phyloP scores from a whole-genome alignment of 179 eudicot genomes.

The Amaranthus tricolor region DNA sequence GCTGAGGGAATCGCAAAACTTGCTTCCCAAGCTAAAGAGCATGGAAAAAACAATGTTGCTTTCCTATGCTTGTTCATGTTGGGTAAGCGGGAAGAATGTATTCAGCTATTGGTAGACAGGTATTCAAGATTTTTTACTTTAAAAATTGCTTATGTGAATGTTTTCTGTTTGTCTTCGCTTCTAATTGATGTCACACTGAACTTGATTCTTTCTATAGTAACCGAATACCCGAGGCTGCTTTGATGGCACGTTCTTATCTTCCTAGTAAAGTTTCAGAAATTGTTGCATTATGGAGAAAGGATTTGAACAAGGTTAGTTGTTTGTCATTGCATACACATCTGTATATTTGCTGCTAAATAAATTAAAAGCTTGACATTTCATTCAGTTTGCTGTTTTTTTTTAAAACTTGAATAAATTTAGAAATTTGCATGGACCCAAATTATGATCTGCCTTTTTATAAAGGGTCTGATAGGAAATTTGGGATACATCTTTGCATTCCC shows the following conservation, averaged over 20 bases:
- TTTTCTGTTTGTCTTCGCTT: neutral
- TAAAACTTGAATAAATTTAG: too few relatives aligned
- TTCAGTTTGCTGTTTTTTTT: too few relatives aligned
- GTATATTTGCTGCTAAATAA: neutral
- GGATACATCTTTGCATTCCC: neutral
- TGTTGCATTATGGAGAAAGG: constrained; percentile 90
- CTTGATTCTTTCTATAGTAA: constrained; percentile 53
- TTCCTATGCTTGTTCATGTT: constrained; percentile 86
- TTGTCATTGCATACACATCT: constrained; percentile 10
- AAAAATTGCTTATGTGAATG: constrained; percentile 3
- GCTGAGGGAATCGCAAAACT: constrained; percentile 84
- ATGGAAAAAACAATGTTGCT: constrained; percentile 94
- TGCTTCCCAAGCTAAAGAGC: constrained; percentile 73
- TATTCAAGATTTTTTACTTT: constrained; percentile 18
- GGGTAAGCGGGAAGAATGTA: constrained; percentile 93
- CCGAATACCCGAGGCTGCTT: constrained; percentile 99
- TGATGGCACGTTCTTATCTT: constrained; percentile 97
- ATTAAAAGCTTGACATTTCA: too few relatives aligned
- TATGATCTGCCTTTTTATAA: too few relatives aligned
- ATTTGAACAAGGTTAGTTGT: constrained; percentile 68
- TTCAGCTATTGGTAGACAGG: constrained; percentile 93
- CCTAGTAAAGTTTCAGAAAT: constrained; percentile 97
- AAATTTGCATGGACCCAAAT: too few relatives aligned
- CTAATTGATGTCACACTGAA: constrained; percentile 27
- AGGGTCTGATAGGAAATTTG: neutral